Evolutionary conservation across 2,329 filamentous ascomycete genomes (phyloP), one percentile per base, ranked within the genome.

Genomic region (Paecilomyces fulvus): DNA sequence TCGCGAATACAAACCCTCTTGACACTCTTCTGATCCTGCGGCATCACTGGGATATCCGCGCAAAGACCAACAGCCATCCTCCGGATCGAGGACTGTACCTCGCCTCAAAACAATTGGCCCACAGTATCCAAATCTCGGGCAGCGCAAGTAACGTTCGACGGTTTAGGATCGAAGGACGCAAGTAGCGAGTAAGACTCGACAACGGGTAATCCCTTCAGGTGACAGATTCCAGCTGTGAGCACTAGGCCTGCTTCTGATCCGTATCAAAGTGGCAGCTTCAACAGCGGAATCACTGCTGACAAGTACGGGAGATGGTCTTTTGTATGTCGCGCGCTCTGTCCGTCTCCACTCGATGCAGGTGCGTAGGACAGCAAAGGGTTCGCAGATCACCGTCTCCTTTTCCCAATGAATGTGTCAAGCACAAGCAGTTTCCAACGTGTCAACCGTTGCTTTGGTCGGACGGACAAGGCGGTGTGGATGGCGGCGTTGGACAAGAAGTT

Each of bases 1-100:
- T 62, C 66, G 56, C 20, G 55, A 25, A 57, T 51, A 55, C 50
- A 49, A 11, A 51, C 54, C 57, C 25, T 49, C 55, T 65, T 65
- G 52, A 30, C 52, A 25, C 48, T 59, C n/a, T 43, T 46, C 8
- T n/a, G 21, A 14, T 25, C 17, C 17, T n/a, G 46, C 3, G 55
- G 52, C 25, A 46, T 49, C 11, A 56, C 43, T 8, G 10, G 52
- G 30, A 17, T 53, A 37, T 62, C 57, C n/a, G 57, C 33, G 21
- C 28, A 53, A 54, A 60, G 54, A 21, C 54, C 59, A 52, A 65
- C 58, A 23, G 48, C 48, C 48, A 49, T 49, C 37, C 37, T 43
- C 37, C 37, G 17, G 37, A 9, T 20, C n/a, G 37, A 43, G 37
- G 37, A 43, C n/a, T 43, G 3, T 8, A 43, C 37, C 37, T 43